Conservation (phyloP, 208 protist genomes). For the Endotrypanum monterogeii region DNA sequence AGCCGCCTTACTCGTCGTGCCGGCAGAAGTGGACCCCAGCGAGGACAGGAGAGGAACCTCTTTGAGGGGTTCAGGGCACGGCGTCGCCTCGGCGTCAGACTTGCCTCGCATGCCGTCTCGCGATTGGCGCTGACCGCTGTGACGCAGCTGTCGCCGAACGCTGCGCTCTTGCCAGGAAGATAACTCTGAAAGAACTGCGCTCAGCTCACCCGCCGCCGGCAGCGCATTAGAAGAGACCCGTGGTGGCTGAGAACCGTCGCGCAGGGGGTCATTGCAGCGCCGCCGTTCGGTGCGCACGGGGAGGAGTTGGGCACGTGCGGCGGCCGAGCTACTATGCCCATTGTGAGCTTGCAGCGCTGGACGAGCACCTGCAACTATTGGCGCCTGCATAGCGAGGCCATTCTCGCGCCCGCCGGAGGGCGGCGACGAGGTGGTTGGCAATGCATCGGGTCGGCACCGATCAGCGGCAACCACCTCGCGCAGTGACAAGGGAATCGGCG, state of each 20-base stretch:
- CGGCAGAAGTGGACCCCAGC: too few relatives aligned
- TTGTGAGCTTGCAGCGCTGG: neutral
- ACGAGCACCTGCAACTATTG: neutral
- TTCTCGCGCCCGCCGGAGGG: neutral
- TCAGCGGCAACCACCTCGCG: constrained; percentile 1
- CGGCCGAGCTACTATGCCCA: neutral
- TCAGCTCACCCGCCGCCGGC: constrained; percentile 15
- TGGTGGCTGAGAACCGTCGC: neutral
- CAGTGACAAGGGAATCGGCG: constrained; percentile 22
- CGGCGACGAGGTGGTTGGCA: neutral
- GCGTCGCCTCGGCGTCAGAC: neutral
- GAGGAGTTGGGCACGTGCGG: neutral
- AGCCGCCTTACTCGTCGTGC: neutral
- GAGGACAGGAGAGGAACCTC: neutral
- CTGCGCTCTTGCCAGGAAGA: constrained; percentile 35
- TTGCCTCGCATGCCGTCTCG: neutral
- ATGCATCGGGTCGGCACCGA: neutral
- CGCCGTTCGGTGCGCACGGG: neutral
- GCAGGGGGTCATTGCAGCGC: neutral
- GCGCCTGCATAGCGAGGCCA: neutral
- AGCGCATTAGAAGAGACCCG: neutral
- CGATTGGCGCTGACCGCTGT: neutral
- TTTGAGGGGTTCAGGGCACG: neutral
- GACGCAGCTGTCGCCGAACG: constrained; percentile 17
- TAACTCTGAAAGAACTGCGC: constrained; percentile 26